A percentile compares a stretch with the other conserved stretches of the same genome.
Evolutionary conservation across 495 filamentous ascomycete species (phyloP).

Genomic region (Aspergillus cavernicola): DNA sequence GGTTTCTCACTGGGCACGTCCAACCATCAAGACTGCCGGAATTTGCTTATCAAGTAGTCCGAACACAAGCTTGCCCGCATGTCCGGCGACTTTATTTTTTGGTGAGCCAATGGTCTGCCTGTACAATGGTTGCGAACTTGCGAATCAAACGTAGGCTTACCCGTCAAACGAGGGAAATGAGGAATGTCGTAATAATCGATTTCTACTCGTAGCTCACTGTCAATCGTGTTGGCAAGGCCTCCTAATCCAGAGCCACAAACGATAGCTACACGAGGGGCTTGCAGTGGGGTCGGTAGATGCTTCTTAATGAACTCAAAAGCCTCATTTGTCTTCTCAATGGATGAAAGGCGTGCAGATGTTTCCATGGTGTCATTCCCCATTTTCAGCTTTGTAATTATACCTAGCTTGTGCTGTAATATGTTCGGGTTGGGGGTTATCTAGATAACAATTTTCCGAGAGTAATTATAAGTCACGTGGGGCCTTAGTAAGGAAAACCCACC

Average conservation of each 20-base stretch:
- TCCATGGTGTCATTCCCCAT: constrained; percentile 8
- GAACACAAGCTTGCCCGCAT: constrained; percentile 74
- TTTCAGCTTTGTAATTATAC: no score
- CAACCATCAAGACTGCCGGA: constrained; percentile 68
- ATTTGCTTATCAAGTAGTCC: constrained; percentile 55
- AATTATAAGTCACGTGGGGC: background rate
- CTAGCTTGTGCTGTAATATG: no score
- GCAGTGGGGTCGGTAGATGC: constrained; percentile 42
- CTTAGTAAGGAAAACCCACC: background rate
- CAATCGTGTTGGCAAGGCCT: constrained; percentile 59
- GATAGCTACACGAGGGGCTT: constrained; percentile 59
- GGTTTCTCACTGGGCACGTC: constrained; percentile 63
- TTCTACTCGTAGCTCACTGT: constrained; percentile 49
- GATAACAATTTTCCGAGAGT: no score
- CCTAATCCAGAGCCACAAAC: constrained; percentile 73
- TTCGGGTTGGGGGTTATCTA: no score
- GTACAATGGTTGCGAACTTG: no score
- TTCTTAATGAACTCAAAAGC: constrained; percentile 35
- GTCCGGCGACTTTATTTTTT: constrained; percentile 52
- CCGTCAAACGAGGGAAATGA: constrained; percentile 61
- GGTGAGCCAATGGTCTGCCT: background rate
- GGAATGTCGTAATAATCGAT: constrained; percentile 61
- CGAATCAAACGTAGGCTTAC: no score
- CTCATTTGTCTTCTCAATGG: constrained; percentile 37
- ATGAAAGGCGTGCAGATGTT: constrained; percentile 9